Conservation (phyloP, 2,329 filamentous ascomycete species). For the Penicillium sp. region DNA sequence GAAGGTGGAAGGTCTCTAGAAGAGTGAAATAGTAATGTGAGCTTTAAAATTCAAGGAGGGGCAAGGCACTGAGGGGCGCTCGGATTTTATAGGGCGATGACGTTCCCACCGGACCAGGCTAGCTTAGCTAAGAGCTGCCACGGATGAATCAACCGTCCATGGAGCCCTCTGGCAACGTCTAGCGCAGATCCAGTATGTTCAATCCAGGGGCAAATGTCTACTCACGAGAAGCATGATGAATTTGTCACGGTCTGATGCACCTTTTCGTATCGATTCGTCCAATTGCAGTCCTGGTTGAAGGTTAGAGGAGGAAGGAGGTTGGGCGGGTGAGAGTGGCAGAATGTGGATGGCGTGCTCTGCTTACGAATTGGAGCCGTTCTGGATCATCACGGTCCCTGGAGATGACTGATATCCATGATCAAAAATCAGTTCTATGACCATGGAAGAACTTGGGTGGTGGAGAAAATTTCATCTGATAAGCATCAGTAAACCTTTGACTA, state of each 20-base stretch:
- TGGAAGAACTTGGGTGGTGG: too few relatives aligned
- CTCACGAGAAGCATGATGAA: constrained; percentile 22
- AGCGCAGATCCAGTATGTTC: background rate
- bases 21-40: constrained; percentile 12
- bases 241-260: constrained; percentile 6
- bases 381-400: too few relatives aligned
- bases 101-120: constrained; percentile 21
- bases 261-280: constrained; percentile 7
- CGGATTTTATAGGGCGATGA: constrained; percentile 36
- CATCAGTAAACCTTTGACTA: too few relatives aligned
- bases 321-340: constrained; percentile 19
- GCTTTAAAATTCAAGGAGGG: constrained; percentile 18
- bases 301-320: constrained; percentile 21
- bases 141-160: constrained; percentile 29
- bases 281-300: constrained; percentile 16
- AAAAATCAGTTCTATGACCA: too few relatives aligned
- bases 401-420: too few relatives aligned
- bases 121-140: constrained; percentile 24
- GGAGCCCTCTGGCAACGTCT: background rate
- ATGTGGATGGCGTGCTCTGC: constrained; percentile 37
- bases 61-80: constrained; percentile 22
- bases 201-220: too few relatives aligned
- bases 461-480: too few relatives aligned
- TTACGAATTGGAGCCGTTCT: constrained; percentile 33
- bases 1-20: constrained; percentile 19